These are phyloP conservation scores for Plenodomus lindquistii DNA, from an alignment of 2,329 filamentous ascomycete genomes.

Conservation along the genomic window DNA sequence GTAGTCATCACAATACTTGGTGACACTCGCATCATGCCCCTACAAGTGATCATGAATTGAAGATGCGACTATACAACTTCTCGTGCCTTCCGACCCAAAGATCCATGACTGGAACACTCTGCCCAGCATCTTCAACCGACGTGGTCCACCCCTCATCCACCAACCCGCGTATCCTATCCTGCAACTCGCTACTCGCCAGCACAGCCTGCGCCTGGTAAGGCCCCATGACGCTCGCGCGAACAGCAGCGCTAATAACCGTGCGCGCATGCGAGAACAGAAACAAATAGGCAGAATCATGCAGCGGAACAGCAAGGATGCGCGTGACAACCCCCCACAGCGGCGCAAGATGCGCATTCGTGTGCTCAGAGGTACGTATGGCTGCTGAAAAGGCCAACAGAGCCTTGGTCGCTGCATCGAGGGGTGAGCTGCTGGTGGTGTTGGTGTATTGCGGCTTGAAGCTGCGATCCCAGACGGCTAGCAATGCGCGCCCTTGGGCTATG, in stretches of 20 bases:
- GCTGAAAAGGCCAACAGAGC: constrained; percentile 35
- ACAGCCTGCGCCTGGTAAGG: constrained; percentile 79
- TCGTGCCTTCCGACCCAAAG: constrained; percentile 84
- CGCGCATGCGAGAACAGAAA: constrained; percentile 78
- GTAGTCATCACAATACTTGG: too few relatives aligned
- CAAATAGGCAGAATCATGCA: constrained; percentile 70
- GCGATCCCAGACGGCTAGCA: constrained; percentile 76
- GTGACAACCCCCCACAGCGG: constrained; percentile 72
- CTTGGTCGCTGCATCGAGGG: constrained; percentile 16
- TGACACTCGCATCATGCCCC: too few relatives aligned
- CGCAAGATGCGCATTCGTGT: constrained; percentile 63
- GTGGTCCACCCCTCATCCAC: constrained; percentile 65
- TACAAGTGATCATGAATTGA: constrained; percentile 82
- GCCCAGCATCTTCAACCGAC: constrained; percentile 68
- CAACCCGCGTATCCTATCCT: constrained; percentile 60
- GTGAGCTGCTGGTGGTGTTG: background rate
- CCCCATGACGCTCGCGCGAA: constrained; percentile 76
- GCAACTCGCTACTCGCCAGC: constrained; percentile 64
- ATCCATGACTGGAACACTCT: constrained; percentile 77
- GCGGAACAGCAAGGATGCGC: constrained; percentile 61
- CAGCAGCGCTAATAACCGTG: constrained; percentile 74
- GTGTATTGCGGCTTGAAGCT: constrained; percentile 56
- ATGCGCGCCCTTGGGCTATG: constrained; percentile 73
- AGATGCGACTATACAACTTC: constrained; percentile 81
- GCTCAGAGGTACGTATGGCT: constrained; percentile 31